These are phyloP conservation scores for Psilocybe mexicana DNA, from an alignment of 1,284 basidiomycete genomes.

Conservation along the genomic window DNA sequence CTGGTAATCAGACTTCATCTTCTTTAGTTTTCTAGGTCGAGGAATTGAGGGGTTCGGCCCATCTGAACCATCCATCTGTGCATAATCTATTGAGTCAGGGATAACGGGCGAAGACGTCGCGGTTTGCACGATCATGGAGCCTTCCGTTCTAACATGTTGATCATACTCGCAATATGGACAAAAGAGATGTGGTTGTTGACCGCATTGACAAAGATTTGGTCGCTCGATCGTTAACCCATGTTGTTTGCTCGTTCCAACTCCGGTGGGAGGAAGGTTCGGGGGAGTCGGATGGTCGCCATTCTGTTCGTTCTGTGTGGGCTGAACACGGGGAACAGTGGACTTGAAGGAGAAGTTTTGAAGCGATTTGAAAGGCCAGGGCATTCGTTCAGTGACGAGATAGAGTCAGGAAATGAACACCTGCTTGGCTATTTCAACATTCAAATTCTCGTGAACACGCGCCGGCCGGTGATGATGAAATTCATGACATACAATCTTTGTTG, in stretches of 20 bases:
- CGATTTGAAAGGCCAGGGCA: constrained; percentile 19
- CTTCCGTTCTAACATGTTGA: constrained; percentile 6
- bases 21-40: constrained; percentile 21
- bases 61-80: constrained; percentile 3
- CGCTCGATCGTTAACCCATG: background rate
- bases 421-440: background rate
- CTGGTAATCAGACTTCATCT: constrained; percentile 19
- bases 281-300: background rate
- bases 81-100: background rate
- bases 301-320: background rate
- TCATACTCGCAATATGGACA: constrained; percentile 27
- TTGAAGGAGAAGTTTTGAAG: constrained; percentile 17
- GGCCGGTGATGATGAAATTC: background rate
- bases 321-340: background rate
- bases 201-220: constrained; percentile 16
- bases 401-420: background rate
- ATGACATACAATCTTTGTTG: background rate
- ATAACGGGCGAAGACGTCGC: background rate
- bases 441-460: background rate
- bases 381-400: constrained; percentile 3
- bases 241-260: background rate
- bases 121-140: constrained; percentile 4
- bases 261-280: background rate
- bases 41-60: background rate
- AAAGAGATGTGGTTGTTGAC: constrained; percentile 15